Evolutionary conservation across 257 asterid genomes (phyloP), one percentile per base, ranked within the genome.

Genomic region (Henckelia pumila): DNA sequence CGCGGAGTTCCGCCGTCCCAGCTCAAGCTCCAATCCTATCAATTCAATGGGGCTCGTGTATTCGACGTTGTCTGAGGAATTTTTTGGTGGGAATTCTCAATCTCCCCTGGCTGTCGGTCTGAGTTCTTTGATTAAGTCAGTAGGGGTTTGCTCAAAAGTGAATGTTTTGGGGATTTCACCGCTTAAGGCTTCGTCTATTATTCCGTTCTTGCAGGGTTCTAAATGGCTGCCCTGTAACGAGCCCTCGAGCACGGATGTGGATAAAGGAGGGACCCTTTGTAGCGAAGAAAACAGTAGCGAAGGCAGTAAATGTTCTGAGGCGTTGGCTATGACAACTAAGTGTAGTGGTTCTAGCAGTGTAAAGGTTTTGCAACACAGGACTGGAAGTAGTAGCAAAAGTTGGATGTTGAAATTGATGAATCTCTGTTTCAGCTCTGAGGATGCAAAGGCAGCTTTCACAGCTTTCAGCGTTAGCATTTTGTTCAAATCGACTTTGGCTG

Each of bases 361-460:
- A 33, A 8, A 33, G 11, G 11, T 33, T 33, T 33, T 8, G 9
- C 11, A 10, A 1, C 9, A 8, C 1, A 33, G 40, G 40, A 33
- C 40, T 7, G 40, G 40, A 33, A 33, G 40, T 33, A 6, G 40
- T 33, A 7, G 40, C 40, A 33, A 33, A 1, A 33, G 40, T 7
- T 33, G 40, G 40, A 7, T 33, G 40, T 33, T 33, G 40, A 33
- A 33, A 33, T 33, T 33, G 40, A 33, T 33, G 40, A 33, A 33
- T 33, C 52, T 76, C 10, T 77, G 90, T 56, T 70, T 84, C 61
- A 71, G 59, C 64, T 81, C 90, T 14, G 97, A 88, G 63, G 99
- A 93, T 72, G 92, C 99, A 25, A 91, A 90, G 74, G 95, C 99
- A 3, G 95, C 83, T 59, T 79, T 88, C 61, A 93, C 97, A 35